Percentiles rank a stretch among this genome's conserved stretches.
Conservation (phyloP, 495 filamentous ascomycete species). For the Tuber microsphaerosporum region DNA sequence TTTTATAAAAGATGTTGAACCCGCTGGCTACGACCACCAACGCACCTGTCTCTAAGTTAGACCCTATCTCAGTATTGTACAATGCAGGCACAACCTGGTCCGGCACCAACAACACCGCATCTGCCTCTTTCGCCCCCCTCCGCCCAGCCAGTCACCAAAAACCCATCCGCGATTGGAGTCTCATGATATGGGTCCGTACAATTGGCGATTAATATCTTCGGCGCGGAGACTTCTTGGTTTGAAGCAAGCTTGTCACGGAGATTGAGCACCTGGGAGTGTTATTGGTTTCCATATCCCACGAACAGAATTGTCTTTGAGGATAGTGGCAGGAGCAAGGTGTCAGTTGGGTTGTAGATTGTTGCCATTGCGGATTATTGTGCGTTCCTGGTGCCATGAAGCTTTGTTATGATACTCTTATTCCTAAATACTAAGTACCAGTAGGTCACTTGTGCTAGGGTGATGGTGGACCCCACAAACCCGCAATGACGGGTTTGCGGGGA, state of each 20-base stretch:
- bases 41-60: conserved; percentile 4
- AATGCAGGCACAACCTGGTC: conserved; percentile 16
- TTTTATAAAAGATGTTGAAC: conserved; percentile 13
- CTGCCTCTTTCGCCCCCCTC: conserved; percentile 4
- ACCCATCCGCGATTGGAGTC: conserved; percentile 17
- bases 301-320: conserved; percentile 17
- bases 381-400: too few relatives aligned
- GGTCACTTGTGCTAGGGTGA: too few relatives aligned
- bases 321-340: conserved; percentile 9
- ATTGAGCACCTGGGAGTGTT: conserved; percentile 22
- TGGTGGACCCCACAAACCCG: too few relatives aligned
- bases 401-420: too few relatives aligned
- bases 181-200: conserved; percentile 16
- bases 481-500: too few relatives aligned
- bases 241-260: conserved; percentile 15
- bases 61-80: conserved; percentile 10
- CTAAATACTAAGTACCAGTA: too few relatives aligned
- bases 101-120: conserved; percentile 13
- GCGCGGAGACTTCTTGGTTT: background rate
- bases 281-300: conserved; percentile 22
- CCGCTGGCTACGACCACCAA: conserved; percentile 11
- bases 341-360: too few relatives aligned
- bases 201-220: conserved; percentile 13
- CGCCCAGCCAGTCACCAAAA: conserved; percentile 3
- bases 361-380: too few relatives aligned